These are phyloP conservation scores for Suhomyces canberraensis DNA, from an alignment of 805 yeast species.

Conservation along the genomic window DNA sequence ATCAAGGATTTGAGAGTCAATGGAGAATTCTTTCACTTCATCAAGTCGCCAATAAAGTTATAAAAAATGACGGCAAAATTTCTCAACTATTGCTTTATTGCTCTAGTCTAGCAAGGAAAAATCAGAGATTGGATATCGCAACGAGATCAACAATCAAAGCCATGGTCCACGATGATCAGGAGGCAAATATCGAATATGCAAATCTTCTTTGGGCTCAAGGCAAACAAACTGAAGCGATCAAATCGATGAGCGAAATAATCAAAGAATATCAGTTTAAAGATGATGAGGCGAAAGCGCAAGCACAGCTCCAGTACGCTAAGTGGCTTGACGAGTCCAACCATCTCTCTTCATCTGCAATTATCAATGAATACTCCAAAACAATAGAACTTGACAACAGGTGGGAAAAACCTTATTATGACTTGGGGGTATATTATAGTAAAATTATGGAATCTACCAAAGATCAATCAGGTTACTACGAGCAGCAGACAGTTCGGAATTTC, in stretches of 20 bases:
- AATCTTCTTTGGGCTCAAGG: slow-evolving; percentile 87
- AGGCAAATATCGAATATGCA: slow-evolving; percentile 72
- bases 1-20: slow-evolving; percentile 51
- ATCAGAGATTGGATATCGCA: slow-evolving; percentile 68
- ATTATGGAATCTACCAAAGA: slow-evolving; percentile 64
- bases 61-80: slow-evolving; percentile 33
- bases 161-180: slow-evolving; percentile 36
- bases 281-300: slow-evolving; percentile 30
- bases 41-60: slow-evolving; percentile 39
- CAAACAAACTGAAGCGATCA: slow-evolving; percentile 79
- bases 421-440: slow-evolving; percentile 78
- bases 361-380: slow-evolving; percentile 64
- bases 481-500: slow-evolving; percentile 53
- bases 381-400: slow-evolving; percentile 52
- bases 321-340: slow-evolving; percentile 90
- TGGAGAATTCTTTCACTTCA: slow-evolving; percentile 61
- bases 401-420: slow-evolving; percentile 77
- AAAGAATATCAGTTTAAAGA: slow-evolving; percentile 16
- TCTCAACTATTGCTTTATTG: slow-evolving; percentile 53
- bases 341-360: slow-evolving; percentile 69
- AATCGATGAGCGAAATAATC: slow-evolving; percentile 48
- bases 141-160: slow-evolving; percentile 66
- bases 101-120: slow-evolving; percentile 64
- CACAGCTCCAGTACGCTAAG: slow-evolving; percentile 74
- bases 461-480: slow-evolving; percentile 50